These are phyloP conservation scores for Vaccinium macrocarpon DNA, from an alignment of 148 eudicot species.

Conservation along the genomic window DNA sequence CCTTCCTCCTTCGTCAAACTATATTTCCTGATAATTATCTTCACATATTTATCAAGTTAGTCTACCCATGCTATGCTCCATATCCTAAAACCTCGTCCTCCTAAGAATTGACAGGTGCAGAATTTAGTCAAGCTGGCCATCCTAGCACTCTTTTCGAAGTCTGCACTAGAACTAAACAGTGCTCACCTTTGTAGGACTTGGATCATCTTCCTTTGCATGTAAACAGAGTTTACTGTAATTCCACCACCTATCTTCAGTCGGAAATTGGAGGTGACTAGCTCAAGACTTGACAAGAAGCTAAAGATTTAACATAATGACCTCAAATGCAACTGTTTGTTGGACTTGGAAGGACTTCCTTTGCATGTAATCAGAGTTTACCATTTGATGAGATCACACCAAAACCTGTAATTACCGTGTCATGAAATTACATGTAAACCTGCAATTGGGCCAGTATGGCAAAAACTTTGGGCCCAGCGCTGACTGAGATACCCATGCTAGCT, in stretches of 20 bases:
- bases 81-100: background rate
- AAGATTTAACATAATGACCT: background rate
- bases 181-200: background rate
- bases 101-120: background rate
- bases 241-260: background rate
- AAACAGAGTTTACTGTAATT: no score
- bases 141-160: background rate
- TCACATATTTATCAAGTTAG: background rate
- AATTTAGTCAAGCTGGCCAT: background rate
- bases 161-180: background rate
- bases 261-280: background rate
- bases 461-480: background rate
- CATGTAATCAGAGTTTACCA: background rate
- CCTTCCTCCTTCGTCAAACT: background rate
- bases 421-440: background rate
- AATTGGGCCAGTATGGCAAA: background rate
- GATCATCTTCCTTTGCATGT: no score
- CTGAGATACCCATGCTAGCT: background rate
- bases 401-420: background rate
- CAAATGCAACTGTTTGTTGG: background rate
- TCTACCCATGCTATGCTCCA: background rate
- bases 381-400: background rate
- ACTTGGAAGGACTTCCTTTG: background rate
- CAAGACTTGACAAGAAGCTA: background rate
- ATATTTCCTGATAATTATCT: background rate